These are phyloP conservation scores for Lactarius sanguifluus DNA, from an alignment of 768 basidiomycete species.

Conservation along the genomic window DNA sequence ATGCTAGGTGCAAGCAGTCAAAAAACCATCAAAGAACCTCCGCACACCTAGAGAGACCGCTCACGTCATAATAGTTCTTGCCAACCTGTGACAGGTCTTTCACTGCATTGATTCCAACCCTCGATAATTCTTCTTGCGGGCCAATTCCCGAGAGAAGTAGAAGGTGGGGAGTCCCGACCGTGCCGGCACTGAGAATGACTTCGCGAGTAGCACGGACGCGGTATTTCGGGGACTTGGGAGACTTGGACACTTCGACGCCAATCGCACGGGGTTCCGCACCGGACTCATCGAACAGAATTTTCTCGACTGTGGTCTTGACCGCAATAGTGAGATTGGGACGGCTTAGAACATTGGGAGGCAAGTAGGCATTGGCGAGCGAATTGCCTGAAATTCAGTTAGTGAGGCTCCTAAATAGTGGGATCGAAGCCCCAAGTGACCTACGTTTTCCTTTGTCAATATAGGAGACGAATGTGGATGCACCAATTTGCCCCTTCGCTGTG, in stretches of 20 bases:
- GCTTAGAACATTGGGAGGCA: slow-evolving; percentile 35
- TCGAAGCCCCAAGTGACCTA: background rate
- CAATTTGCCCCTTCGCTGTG: slow-evolving; percentile 21
- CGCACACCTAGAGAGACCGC: background rate
- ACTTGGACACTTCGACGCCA: slow-evolving; percentile 25
- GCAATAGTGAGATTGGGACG: slow-evolving; percentile 28
- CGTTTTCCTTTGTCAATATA: slow-evolving; percentile 20
- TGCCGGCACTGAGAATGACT: slow-evolving; percentile 32
- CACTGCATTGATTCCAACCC: slow-evolving; percentile 33
- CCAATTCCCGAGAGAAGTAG: slow-evolving; percentile 47
- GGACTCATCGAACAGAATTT: slow-evolving; percentile 22
- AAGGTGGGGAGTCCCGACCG: slow-evolving; percentile 39
- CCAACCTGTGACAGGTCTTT: slow-evolving; percentile 27
- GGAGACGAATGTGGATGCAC: slow-evolving; percentile 23
- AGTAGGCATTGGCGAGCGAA: slow-evolving; percentile 24
- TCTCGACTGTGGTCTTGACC: slow-evolving; percentile 18
- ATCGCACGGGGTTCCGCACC: slow-evolving; percentile 21
- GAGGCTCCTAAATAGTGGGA: background rate
- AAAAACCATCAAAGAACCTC: background rate
- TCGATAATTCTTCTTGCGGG: slow-evolving; percentile 36
- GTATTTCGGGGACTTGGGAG: slow-evolving; percentile 13
- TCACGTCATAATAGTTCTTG: slow-evolving; percentile 27
- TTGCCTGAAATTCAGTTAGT: slow-evolving; percentile 15
- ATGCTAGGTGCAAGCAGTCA: slow-evolving; percentile 8
- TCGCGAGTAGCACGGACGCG: slow-evolving; percentile 27